These are phyloP conservation scores for Yamadazyma diospyri DNA, from an alignment of 1,139 yeast species.

Conservation along the genomic window DNA sequence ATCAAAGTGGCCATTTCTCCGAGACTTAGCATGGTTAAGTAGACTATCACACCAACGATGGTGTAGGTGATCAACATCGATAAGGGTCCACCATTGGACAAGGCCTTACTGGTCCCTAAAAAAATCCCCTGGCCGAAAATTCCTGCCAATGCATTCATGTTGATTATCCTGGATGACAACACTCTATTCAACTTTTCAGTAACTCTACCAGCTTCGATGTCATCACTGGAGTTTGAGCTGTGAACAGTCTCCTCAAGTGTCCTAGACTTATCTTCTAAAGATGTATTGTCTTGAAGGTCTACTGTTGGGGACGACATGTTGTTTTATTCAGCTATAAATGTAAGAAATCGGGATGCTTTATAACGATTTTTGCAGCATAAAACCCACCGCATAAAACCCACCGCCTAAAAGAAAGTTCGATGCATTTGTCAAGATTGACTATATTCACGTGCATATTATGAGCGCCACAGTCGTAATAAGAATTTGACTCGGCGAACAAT, in stretches of 20 bases:
- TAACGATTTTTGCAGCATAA: too few relatives aligned
- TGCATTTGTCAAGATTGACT: not conserved
- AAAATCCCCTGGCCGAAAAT: slow-evolving; percentile 69
- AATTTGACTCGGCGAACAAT: not conserved
- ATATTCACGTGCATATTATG: slow-evolving; percentile 2
- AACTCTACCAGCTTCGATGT: slow-evolving; percentile 7
- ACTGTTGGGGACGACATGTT: too few relatives aligned
- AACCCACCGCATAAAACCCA: too few relatives aligned
- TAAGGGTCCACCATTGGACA: slow-evolving; percentile 63
- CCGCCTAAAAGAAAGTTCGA: too few relatives aligned
- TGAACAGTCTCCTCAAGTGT: not conserved
- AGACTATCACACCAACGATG: slow-evolving; percentile 57
- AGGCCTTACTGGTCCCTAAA: slow-evolving; percentile 59
- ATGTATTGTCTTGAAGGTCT: too few relatives aligned
- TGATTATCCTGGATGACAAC: slow-evolving; percentile 50
- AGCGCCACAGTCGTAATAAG: slow-evolving; percentile 5
- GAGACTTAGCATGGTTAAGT: slow-evolving; percentile 54
- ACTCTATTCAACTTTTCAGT: slow-evolving; percentile 39
- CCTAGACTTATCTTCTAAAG: too few relatives aligned
- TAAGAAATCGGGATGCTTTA: too few relatives aligned
- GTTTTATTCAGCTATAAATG: too few relatives aligned
- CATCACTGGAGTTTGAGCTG: not conserved
- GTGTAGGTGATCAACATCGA: slow-evolving; percentile 56
- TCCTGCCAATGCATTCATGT: slow-evolving; percentile 66
- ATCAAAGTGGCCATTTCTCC: slow-evolving; percentile 65